Base-by-base conservation (phyloP, 768 basidiomycete genomes). In the Rhodocollybia butyracea region DNA sequence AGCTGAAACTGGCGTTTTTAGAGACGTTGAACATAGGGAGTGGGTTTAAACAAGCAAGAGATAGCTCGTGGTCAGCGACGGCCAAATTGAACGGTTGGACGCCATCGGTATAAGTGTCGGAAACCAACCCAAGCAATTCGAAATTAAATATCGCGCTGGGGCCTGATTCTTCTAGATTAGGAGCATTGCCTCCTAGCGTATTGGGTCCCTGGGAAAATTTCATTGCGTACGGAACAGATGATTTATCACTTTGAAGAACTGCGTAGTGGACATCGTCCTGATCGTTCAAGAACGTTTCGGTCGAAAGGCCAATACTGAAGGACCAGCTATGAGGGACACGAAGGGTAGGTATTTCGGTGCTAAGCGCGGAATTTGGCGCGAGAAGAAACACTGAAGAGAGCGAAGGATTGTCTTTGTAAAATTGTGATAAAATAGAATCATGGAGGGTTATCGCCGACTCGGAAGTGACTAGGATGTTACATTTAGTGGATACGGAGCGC, bases 241-340 rank as follows among this genome's bases (percentile, higher is more conserved):
- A 81, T n/a, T 90, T 86, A 60, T 91, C 82, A 1, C 76, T 72
- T 63, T 81, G 80, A 31, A 80, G 75, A 26, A 86, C 84, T 10
- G 77, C 75, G 64, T 94, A 94, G 64, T 66, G 87, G 36, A 90
- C 61, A 26, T 70, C 71, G 31, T 78, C 70, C 15, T 42, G 24
- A 43, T 68, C 55, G 29, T 79, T 72, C 2, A 65, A 56, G 67
- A 85, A 87, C 2, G 89, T 94, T 32, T 79, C 73, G 57, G 80
- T 74, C 48, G 84, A 71, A 61, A 97, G 83, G 13, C 94, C 95
- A 56, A 98, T 80, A 63, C 91, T 92, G 72, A 96, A 98, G 0
- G 90, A 91, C 93, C 94, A 96, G 42, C 73, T 69, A 6, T 82
- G 82, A 1, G 92, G 93, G 10, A 96, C 81, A 48, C 93, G 77